Evolutionary conservation across 2,329 filamentous ascomycete species (phyloP), one percentile per base, ranked within the genome.

Genomic region (Graphilbum sp.): DNA sequence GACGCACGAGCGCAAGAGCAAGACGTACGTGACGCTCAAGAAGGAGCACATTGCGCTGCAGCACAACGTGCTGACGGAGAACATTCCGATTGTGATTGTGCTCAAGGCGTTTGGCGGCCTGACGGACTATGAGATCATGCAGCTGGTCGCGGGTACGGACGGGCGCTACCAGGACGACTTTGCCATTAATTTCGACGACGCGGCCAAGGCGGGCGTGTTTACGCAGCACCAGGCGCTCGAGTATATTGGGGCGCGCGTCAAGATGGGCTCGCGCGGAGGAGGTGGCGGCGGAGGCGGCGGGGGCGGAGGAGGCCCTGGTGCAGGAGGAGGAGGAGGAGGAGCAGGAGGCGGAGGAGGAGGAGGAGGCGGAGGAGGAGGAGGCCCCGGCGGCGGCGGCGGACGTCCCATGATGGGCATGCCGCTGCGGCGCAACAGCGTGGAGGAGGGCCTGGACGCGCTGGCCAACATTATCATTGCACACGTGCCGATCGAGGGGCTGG

Each of bases 221-320:
- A 96, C 90, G 0, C 90, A 98, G 54, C 85, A 96, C 45, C 87
- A 96, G 57, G 90, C 90, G 2, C 64, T 98, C 11, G 90, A 98
- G 47, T 96, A 86, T 54, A 79, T 98, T 41, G 88, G 90, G 17
- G 63, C 73, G 17, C 73, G 86, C 35, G 82, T 95, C 35, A 88
- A 93, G 61, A 90, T 92, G 66, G 86, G 85, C 35, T 74, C 79
- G 25, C 74, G 73, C 41, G 64, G 59, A 45, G 49, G 45, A 1
- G 36, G 33, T 11, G 16, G 25, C 19, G 16, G 29, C 35, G 34
- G 23, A 9, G 34, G 36, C 3, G 29, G 30, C n/a, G 39, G 41
- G 11, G 40, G 5, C 21, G 18, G 25, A 13, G 38, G n/a, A n/a
- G 86, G 85, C 35, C 74, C 79, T 24, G 74, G 73, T 41, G 64